Base-by-base conservation (phyloP, 306 rosid species). In the Ziziphus jujuba region DNA sequence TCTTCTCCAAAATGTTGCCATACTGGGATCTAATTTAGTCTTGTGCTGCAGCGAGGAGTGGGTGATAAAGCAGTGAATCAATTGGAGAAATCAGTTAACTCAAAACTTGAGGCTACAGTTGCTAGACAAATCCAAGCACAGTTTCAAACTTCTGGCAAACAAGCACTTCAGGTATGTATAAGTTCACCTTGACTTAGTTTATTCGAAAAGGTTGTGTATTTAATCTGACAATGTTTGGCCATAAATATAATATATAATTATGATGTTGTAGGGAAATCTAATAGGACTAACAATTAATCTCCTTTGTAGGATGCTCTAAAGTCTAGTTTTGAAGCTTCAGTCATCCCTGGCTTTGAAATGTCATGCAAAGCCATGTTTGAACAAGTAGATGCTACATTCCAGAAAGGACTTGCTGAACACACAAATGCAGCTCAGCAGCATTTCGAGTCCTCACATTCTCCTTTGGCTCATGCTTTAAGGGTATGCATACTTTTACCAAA, bases 41-140 rank as follows among this genome's bases (percentile, higher is more conserved):
- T 69, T 80, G 56, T 77, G 70, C 57, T 48, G 59, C 74, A 95
- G 99, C 91, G 95, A 87, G 99, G 99, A 73, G 99, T 89, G 34
- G 84, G 96, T 64, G 97, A 95, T 71, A 95, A 95, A 79, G 87
- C 97, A 63, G 96, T 91, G 63, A 95, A 81, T 83, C 99, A 91
- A 79, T 82, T 95, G 63, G 99, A 95, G 58, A 95, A 95, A 75
- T 91, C 96, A 33, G 91, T 95, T 19, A 82, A 68, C 82, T 60
- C 88, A 75, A 95, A 87, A 78, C 89, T 95, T 57, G 99, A 95
- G 87, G 89, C 87, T 50, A 88, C 97, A 17, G 92, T 95, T 60
- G 93, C 97, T 19, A 85, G 99, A 81, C 97, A 95, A 77, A 89
- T 95, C 68, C 99, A 95, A 85, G 95, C 91, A 6, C 99, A 95